Evolutionary conservation across 2,329 filamentous ascomycete species (phyloP).

Genomic region (Mariannaea sp.): DNA sequence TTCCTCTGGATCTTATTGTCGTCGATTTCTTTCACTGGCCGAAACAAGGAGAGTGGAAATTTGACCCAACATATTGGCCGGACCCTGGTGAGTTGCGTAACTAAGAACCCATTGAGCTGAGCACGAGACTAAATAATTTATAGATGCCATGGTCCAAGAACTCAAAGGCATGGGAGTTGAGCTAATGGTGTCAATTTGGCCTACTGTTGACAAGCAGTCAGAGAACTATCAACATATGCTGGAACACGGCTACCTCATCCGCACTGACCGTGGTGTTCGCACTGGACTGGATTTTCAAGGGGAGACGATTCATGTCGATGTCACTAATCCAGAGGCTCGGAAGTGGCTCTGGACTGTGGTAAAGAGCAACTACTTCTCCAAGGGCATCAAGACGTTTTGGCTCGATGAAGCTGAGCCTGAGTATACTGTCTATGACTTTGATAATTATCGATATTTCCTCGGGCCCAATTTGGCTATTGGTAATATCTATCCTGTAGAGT

Average conservation of each 20-base stretch:
- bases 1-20: conserved; percentile 69
- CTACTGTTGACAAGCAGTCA: conserved; percentile 63
- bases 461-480: conserved; percentile 50
- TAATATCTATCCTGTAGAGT: conserved; percentile 64
- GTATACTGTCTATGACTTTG: conserved; percentile 65
- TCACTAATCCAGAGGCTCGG: conserved; percentile 64
- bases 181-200: conserved; percentile 73
- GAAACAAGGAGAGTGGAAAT: conserved; percentile 69
- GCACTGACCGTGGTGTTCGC: conserved; percentile 63
- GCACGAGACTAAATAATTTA: background rate
- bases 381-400: conserved; percentile 69
- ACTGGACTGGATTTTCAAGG: conserved; percentile 64
- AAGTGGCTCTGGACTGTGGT: conserved; percentile 63
- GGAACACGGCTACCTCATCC: conserved; percentile 61
- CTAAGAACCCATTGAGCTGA: background rate
- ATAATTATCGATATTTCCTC: conserved; percentile 57
- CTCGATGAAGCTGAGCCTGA: conserved; percentile 72
- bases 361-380: conserved; percentile 62
- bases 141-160: conserved; percentile 66
- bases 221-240: conserved; percentile 68
- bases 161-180: conserved; percentile 62
- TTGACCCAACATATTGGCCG: conserved; percentile 63
- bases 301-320: conserved; percentile 64
- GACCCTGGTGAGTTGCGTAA: too few species aligned
- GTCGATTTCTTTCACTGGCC: conserved; percentile 73